Conservation (phyloP, 2,329 filamentous ascomycete genomes). For the Biscogniauxia mediterranea region DNA sequence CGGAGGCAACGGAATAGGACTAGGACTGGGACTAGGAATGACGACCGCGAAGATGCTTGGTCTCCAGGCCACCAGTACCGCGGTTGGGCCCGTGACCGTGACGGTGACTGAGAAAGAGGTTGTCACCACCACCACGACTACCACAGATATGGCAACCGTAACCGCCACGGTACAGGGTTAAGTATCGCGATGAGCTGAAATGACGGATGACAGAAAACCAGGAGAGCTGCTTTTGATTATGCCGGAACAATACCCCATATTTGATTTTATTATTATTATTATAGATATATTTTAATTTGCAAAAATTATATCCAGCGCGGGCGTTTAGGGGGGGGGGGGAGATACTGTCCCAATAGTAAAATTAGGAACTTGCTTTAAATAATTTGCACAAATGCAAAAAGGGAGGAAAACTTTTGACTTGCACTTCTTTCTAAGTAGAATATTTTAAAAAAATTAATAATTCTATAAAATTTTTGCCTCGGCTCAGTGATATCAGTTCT, state of each 20-base stretch:
- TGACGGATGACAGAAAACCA: background rate
- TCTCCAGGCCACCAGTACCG: background rate
- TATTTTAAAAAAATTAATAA: background rate
- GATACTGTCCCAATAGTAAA: background rate
- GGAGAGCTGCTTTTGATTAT: background rate
- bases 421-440: background rate
- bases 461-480: background rate
- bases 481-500: no score
- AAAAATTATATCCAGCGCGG: background rate
- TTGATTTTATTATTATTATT: background rate
- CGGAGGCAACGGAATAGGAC: background rate
- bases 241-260: background rate
- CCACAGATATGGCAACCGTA: slow-evolving; percentile 16
- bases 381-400: background rate
- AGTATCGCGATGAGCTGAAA: background rate
- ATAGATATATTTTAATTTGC: background rate
- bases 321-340: background rate
- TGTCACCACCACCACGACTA: slow-evolving; percentile 18
- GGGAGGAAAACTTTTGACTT: background rate
- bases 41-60: slow-evolving; percentile 2
- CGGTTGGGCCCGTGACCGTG: slow-evolving; percentile 10
- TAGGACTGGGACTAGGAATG: slow-evolving; percentile 5
- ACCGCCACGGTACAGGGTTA: slow-evolving; percentile 12
- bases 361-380: background rate
- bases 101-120: slow-evolving; percentile 26